phyloP scores from a whole-genome alignment of 2,329 filamentous ascomycete genomes.

The Macrophomina phaseolina region DNA sequence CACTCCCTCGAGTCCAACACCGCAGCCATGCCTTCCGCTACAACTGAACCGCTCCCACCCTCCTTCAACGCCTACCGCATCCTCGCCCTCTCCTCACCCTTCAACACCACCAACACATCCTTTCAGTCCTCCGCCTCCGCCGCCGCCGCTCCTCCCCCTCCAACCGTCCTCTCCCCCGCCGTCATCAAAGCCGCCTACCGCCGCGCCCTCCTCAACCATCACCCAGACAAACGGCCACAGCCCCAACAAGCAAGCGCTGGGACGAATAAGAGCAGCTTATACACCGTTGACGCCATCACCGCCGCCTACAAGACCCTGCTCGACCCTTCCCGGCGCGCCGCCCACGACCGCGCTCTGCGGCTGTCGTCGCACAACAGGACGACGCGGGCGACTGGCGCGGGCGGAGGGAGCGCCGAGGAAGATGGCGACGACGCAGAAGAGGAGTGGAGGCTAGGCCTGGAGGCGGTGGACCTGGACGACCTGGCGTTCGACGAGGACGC shows the following conservation, averaged over 20 bases:
- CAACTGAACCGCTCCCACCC: constrained; percentile 4
- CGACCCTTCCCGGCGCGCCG: constrained; percentile 48
- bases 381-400: not conserved
- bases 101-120: not conserved
- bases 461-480: constrained; percentile 26
- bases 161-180: constrained; percentile 11
- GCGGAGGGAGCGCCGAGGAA: constrained; percentile 1
- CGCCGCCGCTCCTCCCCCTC: not conserved
- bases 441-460: constrained; percentile 21
- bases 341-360: constrained; percentile 51
- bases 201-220: constrained; percentile 60
- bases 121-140: not conserved
- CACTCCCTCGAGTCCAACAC: not conserved
- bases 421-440: constrained; percentile 22
- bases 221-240: constrained; percentile 59
- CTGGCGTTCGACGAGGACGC: constrained; percentile 43
- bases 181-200: constrained; percentile 55
- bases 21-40: constrained; percentile 7
- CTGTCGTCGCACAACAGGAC: not conserved
- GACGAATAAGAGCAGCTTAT: constrained; percentile 52
- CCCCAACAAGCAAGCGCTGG: not conserved
- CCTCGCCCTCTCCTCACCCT: constrained; percentile 18
- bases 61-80: constrained; percentile 28
- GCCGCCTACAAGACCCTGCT: constrained; percentile 63
- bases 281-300: constrained; percentile 63